phyloP scores from a whole-genome alignment of 164 flowering plant species.

The Hamamelis virginiana region DNA sequence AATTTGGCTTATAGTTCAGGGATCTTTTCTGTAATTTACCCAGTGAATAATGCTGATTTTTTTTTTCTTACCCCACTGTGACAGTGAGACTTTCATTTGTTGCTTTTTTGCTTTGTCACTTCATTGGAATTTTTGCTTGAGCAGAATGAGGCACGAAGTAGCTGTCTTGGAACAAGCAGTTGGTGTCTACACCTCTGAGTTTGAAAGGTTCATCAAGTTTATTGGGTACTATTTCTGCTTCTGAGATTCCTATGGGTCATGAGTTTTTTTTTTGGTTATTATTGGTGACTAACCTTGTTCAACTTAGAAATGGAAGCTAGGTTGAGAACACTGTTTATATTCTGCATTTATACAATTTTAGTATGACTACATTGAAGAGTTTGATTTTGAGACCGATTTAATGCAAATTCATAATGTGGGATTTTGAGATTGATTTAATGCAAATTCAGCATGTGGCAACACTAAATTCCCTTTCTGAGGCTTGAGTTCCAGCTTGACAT shows the following conservation, averaged over 20 bases:
- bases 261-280: neutral
- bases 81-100: constrained; percentile 7
- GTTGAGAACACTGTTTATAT: too few relatives aligned
- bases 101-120: neutral
- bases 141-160: constrained; percentile 49
- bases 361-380: constrained; percentile 1
- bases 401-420: neutral
- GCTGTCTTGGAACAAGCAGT: constrained; percentile 66
- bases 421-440: neutral
- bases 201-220: constrained; percentile 72
- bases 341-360: too few relatives aligned
- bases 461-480: neutral
- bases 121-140: constrained; percentile 12
- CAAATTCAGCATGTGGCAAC: neutral
- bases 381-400: neutral
- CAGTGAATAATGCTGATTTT: too few relatives aligned
- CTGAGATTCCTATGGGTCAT: neutral
- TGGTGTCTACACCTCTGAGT: constrained; percentile 68
- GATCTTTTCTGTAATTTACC: too few relatives aligned
- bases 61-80: neutral
- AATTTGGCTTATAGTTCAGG: too few relatives aligned
- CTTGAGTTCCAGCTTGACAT: neutral
- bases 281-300: neutral
- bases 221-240: constrained; percentile 53
- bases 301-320: neutral